Evolutionary conservation across 1,284 basidiomycete genomes (phyloP), one percentile per base, ranked within the genome.

Genomic region (Ustilago hordei): DNA sequence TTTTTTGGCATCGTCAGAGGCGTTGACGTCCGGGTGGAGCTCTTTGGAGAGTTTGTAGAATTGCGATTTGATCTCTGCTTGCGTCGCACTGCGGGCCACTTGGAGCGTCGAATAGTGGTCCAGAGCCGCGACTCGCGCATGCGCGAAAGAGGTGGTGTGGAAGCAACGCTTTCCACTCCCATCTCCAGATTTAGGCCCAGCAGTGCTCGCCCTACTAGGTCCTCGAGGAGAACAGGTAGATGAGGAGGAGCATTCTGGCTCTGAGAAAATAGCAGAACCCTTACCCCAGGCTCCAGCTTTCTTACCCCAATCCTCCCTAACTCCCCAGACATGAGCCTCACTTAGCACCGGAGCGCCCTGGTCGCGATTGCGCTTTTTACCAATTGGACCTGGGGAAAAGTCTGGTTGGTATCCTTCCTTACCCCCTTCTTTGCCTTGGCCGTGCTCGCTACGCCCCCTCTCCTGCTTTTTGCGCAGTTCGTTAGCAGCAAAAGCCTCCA

Each of bases 231-330:
- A 3, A 23, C 43, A 8, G 48, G 41, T 34, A 17, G 54, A 17
- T 43, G 36, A n/a, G 45, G 55, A 28, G 19, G 56, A 23, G 43
- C 15, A 8, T n/a, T 23, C 8, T 43, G 12, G 4, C 32, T 13
- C 3, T 19, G 12, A 35, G 92, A 85, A 80, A 85, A 80, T 85
- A 55, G 80, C 81, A 3, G 86, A 84, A 0, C 88, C 88, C 60
- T 85, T 78, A 0, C 88, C 88, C 88, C 88, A 89, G 38, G 79
- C 64, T 0, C 88, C 88, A 0, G 87, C 87, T 41, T 86, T 87
- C 55, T 84, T 80, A 0, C 89, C 89, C 89, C 89, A 89, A 67
- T 89, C 88, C 52, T 88, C 87, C 89, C 91, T 90, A 8, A 81
- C 76, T 3, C 80, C 81, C 81, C 81, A 83, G 1, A 82, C 62